Conservation (phyloP, 2,329 filamentous ascomycete species). For the Neoarthrinium moseri region DNA sequence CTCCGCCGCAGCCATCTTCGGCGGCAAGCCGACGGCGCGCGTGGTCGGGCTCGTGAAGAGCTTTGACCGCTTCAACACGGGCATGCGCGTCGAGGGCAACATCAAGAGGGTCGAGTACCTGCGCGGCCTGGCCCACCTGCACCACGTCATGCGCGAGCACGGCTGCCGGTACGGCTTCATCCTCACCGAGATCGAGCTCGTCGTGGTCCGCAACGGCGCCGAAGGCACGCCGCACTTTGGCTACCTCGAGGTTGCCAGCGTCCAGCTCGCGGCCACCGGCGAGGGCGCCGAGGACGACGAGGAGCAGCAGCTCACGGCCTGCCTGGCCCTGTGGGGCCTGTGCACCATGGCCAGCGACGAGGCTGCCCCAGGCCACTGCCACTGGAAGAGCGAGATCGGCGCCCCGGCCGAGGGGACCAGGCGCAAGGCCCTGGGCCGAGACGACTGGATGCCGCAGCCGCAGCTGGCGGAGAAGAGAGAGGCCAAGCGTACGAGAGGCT, state of each 20-base stretch:
- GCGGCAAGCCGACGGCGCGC: constrained; percentile 44
- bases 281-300: constrained; percentile 29
- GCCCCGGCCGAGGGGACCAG: constrained; percentile 72
- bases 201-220: constrained; percentile 79
- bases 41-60: constrained; percentile 74
- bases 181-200: constrained; percentile 91
- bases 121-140: constrained; percentile 78
- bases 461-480: constrained; percentile 74
- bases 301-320: constrained; percentile 60
- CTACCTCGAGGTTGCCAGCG: constrained; percentile 72
- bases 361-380: constrained; percentile 54
- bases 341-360: constrained; percentile 69
- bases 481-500: constrained; percentile 70
- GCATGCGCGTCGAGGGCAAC: constrained; percentile 83
- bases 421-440: constrained; percentile 66
- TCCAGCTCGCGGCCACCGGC: constrained; percentile 51
- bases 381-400: constrained; percentile 71
- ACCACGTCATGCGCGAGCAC: constrained; percentile 91
- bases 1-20: constrained; percentile 53
- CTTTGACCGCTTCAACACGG: constrained; percentile 93
- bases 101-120: constrained; percentile 88
- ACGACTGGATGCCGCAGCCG: constrained; percentile 73
- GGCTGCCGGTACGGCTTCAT: constrained; percentile 94
- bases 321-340: constrained; percentile 74
- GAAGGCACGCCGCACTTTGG: constrained; percentile 78